A percentile compares a stretch with the other conserved stretches of the same genome.
These are phyloP conservation scores for Schizosaccharomyces lindneri DNA, from an alignment of 805 yeast genomes.

Conservation along the genomic window DNA sequence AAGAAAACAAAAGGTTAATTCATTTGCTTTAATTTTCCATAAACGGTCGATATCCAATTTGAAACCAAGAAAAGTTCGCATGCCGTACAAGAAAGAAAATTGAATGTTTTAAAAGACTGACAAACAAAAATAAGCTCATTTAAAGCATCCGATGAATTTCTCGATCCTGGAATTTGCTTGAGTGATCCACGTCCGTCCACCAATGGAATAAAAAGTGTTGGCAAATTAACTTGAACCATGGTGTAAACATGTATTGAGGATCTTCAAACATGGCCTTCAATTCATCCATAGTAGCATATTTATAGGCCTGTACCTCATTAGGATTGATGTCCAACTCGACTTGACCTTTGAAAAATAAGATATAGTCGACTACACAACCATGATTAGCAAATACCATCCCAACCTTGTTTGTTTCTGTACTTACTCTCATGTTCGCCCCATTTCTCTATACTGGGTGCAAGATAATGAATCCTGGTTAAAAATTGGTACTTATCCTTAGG, in stretches of 20 bases:
- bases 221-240: conserved; percentile 94
- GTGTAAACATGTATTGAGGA: conserved; percentile 36
- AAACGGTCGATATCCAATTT: no score
- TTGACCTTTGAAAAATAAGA: conserved; percentile 43
- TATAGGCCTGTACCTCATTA: conserved; percentile 66
- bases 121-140: not conserved
- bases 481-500: conserved; percentile 51
- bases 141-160: conserved; percentile 4
- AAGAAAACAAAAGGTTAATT: no score
- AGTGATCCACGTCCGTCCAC: conserved; percentile 60
- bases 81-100: no score
- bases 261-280: conserved; percentile 58
- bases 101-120: no score
- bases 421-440: conserved; percentile 90
- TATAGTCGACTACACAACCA: conserved; percentile 40
- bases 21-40: no score
- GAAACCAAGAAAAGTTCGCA: no score
- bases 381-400: not conserved
- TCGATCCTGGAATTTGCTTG: conserved; percentile 22
- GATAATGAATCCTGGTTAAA: conserved; percentile 83
- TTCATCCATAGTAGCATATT: conserved; percentile 45
- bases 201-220: conserved; percentile 72
- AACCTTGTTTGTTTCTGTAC: not conserved
- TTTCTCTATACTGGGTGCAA: conserved; percentile 46
- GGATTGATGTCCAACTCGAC: conserved; percentile 32